These are phyloP conservation scores for Acmispon strigosus DNA, from an alignment of 306 rosid species.

Conservation along the genomic window DNA sequence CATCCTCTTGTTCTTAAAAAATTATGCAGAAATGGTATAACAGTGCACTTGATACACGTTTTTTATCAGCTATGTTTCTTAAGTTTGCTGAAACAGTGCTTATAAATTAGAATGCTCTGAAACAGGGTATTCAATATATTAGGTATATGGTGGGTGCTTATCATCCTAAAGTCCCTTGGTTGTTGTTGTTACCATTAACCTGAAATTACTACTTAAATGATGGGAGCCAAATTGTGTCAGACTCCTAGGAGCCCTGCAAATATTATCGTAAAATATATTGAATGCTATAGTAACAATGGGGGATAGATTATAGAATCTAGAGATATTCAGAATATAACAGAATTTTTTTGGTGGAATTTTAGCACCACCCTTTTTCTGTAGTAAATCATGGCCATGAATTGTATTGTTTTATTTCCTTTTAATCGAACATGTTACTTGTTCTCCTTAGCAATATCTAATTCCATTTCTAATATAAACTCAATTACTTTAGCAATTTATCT, in stretches of 20 bases:
- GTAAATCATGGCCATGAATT: not conserved
- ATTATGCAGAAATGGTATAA: not conserved
- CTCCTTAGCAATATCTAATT: not conserved
- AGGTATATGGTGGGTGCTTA: not conserved
- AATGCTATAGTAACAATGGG: not conserved
- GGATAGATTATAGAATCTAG: not conserved
- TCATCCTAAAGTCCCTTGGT: slow-evolving; percentile 1
- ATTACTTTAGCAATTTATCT: not conserved
- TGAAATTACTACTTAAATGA: not conserved
- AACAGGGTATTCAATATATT: slow-evolving; percentile 4
- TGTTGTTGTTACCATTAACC: not conserved
- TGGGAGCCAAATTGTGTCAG: not conserved
- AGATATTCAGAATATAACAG: not conserved
- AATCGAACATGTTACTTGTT: not conserved
- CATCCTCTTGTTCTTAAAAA: not conserved
- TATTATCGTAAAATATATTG: not conserved
- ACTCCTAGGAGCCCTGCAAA: not conserved
- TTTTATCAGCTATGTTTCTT: not conserved
- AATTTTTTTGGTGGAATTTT: not conserved
- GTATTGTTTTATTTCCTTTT: not conserved
- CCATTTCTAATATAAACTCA: not conserved
- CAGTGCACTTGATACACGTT: not conserved
- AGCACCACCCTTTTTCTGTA: not conserved
- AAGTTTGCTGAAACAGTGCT: not conserved
- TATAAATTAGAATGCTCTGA: not conserved